Evolutionary conservation across 2,329 filamentous ascomycete genomes (phyloP), one percentile per base, ranked within the genome.

Genomic region (Cyclaneusma minus): DNA sequence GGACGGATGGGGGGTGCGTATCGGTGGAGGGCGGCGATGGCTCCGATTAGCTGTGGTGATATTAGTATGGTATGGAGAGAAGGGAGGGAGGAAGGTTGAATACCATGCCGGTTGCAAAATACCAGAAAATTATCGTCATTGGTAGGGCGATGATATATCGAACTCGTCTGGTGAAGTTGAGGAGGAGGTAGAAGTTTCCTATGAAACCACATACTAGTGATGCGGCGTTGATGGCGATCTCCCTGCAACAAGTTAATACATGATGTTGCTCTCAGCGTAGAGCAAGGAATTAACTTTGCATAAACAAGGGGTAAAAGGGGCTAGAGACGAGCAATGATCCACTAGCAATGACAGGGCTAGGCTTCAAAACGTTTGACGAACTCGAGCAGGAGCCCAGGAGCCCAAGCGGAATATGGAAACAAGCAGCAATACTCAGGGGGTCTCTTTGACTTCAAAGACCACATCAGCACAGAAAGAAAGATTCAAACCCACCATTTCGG

Each of bases 111-210:
- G 68, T 68, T 2, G 71, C 64, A 7, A 71, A 35, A 37, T 68
- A 68, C 72, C 75, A 81, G 26, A 68, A 51, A n/a, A 75, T 43
- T 26, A 80, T 78, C 0, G 73, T 74, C 7, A 64, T 51, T 0
- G 74, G 74, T n/a, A 80, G 50, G 2, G 73, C 71, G 27, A 79
- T 51, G 24, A 74, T 69, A 44, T 80, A 80, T 24, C 73, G 58
- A 4, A 80, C 60, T 2, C 64, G 56, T 29, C 64, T 60, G 0
- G 73, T 79, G 40, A 81, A 80, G 41, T 80, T 80, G 39, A 74
- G 61, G 0, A 81, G 55, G 4, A 81, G 51, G 36, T 75, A 74
- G 4, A 78, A 38, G 39, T 81, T 80, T 0, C 75, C 75, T 3
- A 68, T 45, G 27, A 79, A 67, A 4, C 74, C 75, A 35, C 62